These are phyloP conservation scores for Podospora conica DNA, from an alignment of 495 filamentous ascomycete genomes.

Conservation along the genomic window DNA sequence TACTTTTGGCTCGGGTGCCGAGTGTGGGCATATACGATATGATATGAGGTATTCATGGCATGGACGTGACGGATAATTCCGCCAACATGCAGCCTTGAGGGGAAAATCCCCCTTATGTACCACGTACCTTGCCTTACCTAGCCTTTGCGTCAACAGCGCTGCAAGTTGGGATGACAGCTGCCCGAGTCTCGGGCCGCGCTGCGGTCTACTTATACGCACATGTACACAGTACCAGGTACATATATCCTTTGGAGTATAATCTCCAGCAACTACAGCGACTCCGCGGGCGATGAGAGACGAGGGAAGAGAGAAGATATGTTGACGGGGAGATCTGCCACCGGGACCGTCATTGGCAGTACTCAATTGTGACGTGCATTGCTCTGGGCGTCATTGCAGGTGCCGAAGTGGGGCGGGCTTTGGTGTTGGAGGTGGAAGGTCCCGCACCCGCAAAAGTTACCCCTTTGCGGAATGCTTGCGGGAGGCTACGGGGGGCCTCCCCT, in stretches of 20 bases:
- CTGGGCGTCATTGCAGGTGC: too few relatives aligned
- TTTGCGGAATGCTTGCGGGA: background rate
- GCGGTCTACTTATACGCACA: background rate
- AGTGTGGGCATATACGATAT: background rate
- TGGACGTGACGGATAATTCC: background rate
- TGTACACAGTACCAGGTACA: too few relatives aligned
- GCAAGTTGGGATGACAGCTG: too few relatives aligned
- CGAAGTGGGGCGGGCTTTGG: too few relatives aligned
- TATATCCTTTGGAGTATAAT: too few relatives aligned
- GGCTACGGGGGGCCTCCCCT: background rate
- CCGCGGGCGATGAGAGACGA: background rate
- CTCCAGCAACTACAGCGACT: background rate
- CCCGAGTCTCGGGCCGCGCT: background rate
- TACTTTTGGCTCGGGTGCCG: background rate
- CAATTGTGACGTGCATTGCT: background rate
- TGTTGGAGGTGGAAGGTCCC: background rate
- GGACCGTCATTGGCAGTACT: background rate
- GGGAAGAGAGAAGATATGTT: background rate
- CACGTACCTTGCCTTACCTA: background rate
- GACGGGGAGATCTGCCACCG: background rate
- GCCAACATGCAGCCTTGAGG: background rate
- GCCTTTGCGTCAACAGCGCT: background rate
- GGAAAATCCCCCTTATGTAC: background rate
- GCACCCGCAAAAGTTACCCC: background rate
- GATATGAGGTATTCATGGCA: background rate